Evolutionary conservation across 495 filamentous ascomycete species (phyloP), one percentile per base, ranked within the genome.

Genomic region (Neurospora tetraspora): DNA sequence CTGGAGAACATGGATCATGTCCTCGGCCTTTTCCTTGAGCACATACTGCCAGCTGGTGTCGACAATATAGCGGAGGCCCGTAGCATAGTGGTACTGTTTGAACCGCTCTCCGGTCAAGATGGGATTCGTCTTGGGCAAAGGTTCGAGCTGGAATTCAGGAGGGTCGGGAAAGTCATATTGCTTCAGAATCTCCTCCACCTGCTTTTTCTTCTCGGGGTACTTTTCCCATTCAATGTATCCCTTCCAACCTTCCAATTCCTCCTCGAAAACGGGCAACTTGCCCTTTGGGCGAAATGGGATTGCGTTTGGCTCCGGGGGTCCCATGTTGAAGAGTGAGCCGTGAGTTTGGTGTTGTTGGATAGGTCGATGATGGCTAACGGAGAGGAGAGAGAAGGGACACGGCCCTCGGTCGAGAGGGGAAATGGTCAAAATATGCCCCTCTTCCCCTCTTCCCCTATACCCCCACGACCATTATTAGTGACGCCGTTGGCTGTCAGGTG

Each of bases 191-290:
- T 86, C 79, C n/a, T 85, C 82, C 14, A 88, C 90, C 59, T 82
- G 79, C 68, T 83, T 81, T 75, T 89, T 88, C 79, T 90, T 91
- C 53, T 91, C 89, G 0, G 89, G 90, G 71, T 91, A 89, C 14
- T 86, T 84, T 76, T 91, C 90, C 90, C 90, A 92, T 77, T 92
- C 90, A 5, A 92, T 82, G 74, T 91, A 90, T 0, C 82, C 82
- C 70, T 72, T 73, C 74, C 74, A 75, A 10, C 76, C 77, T 31
- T 75, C 74, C n/a, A 42, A 65, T 61, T 79, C 77, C 31, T 76
- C 74, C 1, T 69, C 71, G 47, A 79, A 78, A 16, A 42, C 8
- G 3, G 76, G 76, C 23, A 76, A 37, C 8, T 77, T 71, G 5
- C 74, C 74, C 69, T 74, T 73, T 39, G 71, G 39, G 23, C 72